A percentile compares a stretch with the other conserved stretches of the same genome.
Evolutionary conservation across 768 basidiomycete species (phyloP).

Genomic region (Naganishia vaughanmartiniae): DNA sequence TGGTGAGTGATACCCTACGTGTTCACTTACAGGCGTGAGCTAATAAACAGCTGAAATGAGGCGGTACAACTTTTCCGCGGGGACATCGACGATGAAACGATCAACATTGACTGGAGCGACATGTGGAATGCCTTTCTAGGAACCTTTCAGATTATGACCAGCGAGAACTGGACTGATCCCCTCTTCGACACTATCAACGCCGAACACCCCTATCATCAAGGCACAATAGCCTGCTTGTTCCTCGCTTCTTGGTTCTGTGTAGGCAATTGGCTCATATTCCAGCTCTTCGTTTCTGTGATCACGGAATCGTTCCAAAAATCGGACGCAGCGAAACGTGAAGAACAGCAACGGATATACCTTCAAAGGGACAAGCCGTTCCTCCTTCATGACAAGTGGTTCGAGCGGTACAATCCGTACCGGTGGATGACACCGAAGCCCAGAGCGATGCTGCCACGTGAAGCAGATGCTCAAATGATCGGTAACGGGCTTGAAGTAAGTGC

Average conservation of each 20-base stretch:
- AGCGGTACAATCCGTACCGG: constrained; percentile 79
- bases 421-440: constrained; percentile 69
- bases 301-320: constrained; percentile 91
- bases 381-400: constrained; percentile 63
- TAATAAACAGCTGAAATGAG: constrained; percentile 30
- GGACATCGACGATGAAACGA: constrained; percentile 59
- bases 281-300: constrained; percentile 97
- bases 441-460: neutral
- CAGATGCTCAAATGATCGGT: neutral
- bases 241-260: constrained; percentile 82
- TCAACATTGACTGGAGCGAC: neutral
- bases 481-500: neutral
- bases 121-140: constrained; percentile 15
- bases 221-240: constrained; percentile 68
- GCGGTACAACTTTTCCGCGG: constrained; percentile 80
- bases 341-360: constrained; percentile 68
- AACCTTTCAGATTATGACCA: constrained; percentile 69
- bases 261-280: constrained; percentile 72
- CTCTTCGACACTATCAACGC: constrained; percentile 52
- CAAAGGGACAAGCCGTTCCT: constrained; percentile 52
- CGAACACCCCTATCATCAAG: constrained; percentile 67
- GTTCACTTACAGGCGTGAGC: neutral
- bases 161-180: constrained; percentile 74
- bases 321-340: constrained; percentile 79
- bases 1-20: constrained; percentile 54